Conservation (phyloP, 2,329 filamentous ascomycete genomes). For the Xylariaceae sp. region DNA sequence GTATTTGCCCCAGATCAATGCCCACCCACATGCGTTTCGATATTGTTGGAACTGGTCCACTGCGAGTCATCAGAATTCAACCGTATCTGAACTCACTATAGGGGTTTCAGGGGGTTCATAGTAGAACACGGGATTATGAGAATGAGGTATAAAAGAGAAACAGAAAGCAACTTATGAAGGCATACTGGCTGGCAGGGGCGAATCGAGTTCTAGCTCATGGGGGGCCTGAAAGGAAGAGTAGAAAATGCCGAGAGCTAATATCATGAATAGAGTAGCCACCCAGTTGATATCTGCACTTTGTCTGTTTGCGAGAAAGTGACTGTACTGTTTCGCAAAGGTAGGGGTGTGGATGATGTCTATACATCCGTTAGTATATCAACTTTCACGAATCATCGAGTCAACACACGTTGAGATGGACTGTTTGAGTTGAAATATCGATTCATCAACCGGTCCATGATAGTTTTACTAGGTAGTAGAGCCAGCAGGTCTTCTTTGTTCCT, state of each 20-base stretch:
- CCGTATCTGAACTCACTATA: background rate
- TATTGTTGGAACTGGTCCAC: conserved; percentile 44
- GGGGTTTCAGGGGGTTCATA: background rate
- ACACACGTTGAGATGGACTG: conserved; percentile 47
- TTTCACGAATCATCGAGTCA: background rate
- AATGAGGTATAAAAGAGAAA: background rate
- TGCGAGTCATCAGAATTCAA: conserved; percentile 6
- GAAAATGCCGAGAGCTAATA: conserved; percentile 40
- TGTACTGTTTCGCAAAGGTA: conserved; percentile 48
- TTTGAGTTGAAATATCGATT: conserved; percentile 50
- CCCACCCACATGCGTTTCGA: conserved; percentile 46
- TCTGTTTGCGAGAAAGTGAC: conserved; percentile 45
- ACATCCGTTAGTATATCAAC: conserved; percentile 11
- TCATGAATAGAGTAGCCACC: conserved; percentile 48
- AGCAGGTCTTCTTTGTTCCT: conserved; percentile 44
- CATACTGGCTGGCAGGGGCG: conserved; percentile 32
- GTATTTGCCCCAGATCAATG: conserved; percentile 47
- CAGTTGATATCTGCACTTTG: conserved; percentile 38
- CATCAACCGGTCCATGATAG: conserved; percentile 45
- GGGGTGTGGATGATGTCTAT: conserved; percentile 50
- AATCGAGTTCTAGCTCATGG: conserved; percentile 41
- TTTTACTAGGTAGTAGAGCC: conserved; percentile 42
- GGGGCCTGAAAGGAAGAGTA: conserved; percentile 41
- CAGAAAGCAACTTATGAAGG: background rate
- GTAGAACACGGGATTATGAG: background rate